phyloP scores from a whole-genome alignment of 2,329 filamentous ascomycete species.

The Fusarium pseudonygamai region DNA sequence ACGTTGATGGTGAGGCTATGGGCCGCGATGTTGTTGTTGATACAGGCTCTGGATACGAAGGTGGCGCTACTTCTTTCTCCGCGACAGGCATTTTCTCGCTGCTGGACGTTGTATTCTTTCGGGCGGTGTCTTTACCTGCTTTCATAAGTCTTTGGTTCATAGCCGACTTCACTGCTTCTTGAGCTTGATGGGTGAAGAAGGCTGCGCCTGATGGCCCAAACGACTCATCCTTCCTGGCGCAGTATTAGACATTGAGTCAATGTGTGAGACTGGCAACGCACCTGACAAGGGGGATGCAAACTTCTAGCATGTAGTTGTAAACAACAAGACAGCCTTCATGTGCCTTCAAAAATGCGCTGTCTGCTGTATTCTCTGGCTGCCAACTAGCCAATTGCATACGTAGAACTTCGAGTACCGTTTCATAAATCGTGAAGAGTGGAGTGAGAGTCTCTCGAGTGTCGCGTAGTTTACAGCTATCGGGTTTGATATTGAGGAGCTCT shows the following conservation, averaged over 20 bases:
- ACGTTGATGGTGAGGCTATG: neutral
- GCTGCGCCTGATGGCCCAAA: neutral
- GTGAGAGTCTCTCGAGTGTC: neutral
- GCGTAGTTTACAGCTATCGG: neutral
- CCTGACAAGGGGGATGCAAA: neutral
- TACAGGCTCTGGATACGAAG: neutral
- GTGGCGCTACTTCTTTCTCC: neutral
- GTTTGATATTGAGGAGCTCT: neutral
- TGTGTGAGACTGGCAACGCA: neutral
- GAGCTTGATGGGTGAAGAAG: neutral
- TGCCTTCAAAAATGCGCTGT: neutral
- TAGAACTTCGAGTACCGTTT: neutral
- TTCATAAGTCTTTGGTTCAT: neutral
- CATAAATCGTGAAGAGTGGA: neutral
- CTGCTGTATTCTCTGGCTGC: neutral
- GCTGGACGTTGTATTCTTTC: fast-evolving
- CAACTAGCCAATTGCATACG: neutral
- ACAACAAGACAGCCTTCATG: neutral
- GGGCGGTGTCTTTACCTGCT: neutral
- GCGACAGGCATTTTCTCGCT: neutral
- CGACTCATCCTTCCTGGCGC: neutral
- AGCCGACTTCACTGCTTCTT: neutral
- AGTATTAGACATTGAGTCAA: neutral
- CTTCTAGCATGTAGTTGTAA: neutral
- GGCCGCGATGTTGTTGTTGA: fast-evolving